Conservation (phyloP, 169 alveolate genomes). For the Ichthyophthirius multifiliis region DNA sequence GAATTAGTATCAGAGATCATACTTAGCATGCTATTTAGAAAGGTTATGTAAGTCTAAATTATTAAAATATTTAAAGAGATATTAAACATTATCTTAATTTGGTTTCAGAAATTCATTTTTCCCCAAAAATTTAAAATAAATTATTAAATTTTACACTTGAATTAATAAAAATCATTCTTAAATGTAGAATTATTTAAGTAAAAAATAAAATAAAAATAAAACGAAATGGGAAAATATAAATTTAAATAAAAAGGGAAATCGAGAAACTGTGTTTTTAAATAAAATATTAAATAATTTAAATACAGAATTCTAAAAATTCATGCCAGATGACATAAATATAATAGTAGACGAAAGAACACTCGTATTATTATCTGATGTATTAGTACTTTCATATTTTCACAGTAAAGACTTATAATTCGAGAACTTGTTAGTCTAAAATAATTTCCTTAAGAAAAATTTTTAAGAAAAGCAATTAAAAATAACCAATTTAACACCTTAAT, state of each 20-base stretch:
- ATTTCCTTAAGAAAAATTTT: background rate
- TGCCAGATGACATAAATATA: background rate
- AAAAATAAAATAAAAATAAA: no score
- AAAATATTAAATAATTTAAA: background rate
- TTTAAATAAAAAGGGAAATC: background rate
- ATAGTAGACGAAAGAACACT: background rate
- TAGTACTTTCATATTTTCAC: background rate
- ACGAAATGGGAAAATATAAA: no score
- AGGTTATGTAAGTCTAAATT: background rate
- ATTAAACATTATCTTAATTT: background rate
- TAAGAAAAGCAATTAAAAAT: no score
- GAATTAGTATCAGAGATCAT: background rate
- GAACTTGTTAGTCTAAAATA: background rate
- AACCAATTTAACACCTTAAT: no score
- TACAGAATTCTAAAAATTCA: background rate
- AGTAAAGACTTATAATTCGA: background rate
- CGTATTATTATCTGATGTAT: background rate
- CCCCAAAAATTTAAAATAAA: background rate
- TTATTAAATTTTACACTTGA: background rate
- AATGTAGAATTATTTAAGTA: background rate
- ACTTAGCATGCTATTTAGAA: background rate
- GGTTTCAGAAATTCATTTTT: background rate
- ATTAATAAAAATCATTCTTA: background rate
- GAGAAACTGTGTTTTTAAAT: background rate
- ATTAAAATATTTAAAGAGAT: background rate